Conservation (phyloP, 2,329 filamentous ascomycete genomes). For the Penicillium olsonii region DNA sequence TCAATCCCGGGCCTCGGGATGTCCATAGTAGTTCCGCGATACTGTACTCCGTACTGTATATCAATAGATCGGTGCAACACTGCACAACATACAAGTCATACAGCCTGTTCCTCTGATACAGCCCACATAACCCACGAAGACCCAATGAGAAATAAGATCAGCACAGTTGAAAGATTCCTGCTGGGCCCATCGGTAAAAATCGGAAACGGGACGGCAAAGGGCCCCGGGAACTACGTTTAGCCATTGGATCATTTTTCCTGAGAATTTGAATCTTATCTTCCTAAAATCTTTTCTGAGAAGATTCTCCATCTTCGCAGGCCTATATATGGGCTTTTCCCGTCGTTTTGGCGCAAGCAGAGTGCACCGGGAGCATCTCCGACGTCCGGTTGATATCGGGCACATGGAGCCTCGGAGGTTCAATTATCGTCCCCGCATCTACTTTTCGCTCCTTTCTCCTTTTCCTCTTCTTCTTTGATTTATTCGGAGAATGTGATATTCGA, state of each 20-base stretch:
- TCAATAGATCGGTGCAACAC: no score
- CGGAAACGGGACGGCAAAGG: constrained; percentile 15
- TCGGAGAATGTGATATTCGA: not conserved
- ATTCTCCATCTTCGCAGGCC: not conserved
- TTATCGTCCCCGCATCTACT: constrained; percentile 1
- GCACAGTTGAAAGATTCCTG: not conserved
- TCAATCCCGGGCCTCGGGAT: no score
- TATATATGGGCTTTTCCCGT: not conserved
- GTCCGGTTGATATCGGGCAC: constrained; percentile 1
- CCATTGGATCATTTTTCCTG: not conserved
- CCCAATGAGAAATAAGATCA: not conserved
- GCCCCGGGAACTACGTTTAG: constrained; percentile 12
- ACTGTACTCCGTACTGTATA: no score
- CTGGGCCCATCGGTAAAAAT: constrained; percentile 21
- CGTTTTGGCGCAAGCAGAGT: not conserved
- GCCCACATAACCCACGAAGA: not conserved
- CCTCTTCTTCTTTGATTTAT: not conserved
- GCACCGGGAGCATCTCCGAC: not conserved
- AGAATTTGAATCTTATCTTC: not conserved
- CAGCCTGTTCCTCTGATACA: not conserved
- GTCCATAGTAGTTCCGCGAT: no score
- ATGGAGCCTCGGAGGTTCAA: constrained; percentile 1
- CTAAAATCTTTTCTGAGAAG: constrained; percentile 4
- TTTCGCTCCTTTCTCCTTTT: not conserved
- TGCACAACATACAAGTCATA: not conserved